A percentile compares a stretch with the other conserved stretches of the same genome.
These are phyloP conservation scores for Carnegiea gigantea DNA, from an alignment of 179 eudicot species.

Conservation along the genomic window DNA sequence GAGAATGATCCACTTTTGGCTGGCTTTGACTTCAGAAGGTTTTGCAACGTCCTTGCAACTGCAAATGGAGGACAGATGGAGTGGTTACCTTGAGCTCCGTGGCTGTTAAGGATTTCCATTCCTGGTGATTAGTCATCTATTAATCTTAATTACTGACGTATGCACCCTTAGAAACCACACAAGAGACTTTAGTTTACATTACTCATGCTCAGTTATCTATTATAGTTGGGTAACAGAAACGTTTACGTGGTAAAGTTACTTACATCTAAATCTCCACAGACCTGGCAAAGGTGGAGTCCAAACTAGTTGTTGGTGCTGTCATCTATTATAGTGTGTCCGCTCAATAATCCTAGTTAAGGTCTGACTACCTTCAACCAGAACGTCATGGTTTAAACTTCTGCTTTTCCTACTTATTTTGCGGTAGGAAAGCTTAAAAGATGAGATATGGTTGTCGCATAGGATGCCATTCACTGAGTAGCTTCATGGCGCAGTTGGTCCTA, in stretches of 20 bases:
- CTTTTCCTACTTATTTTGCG: not conserved
- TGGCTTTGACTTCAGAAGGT: slow-evolving; percentile 7
- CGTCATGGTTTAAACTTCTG: not conserved
- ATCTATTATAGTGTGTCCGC: no score
- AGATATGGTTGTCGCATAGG: not conserved
- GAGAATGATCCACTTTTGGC: not conserved
- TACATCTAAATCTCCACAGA: no score
- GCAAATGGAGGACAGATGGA: not conserved
- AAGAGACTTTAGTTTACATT: no score
- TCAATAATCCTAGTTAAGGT: no score
- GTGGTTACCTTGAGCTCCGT: not conserved
- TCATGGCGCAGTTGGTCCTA: not conserved
- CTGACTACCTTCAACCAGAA: not conserved
- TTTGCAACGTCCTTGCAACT: not conserved
- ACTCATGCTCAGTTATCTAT: no score
- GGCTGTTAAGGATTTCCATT: not conserved
- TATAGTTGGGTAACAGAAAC: no score
- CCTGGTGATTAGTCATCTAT: not conserved
- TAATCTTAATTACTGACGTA: no score
- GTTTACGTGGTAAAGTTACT: no score
- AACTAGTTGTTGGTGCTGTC: no score
- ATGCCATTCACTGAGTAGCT: not conserved
- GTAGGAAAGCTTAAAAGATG: not conserved
- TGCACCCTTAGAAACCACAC: no score
- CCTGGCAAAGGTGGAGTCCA: not conserved